A percentile compares a stretch with the other conserved stretches of the same genome.
phyloP scores from a whole-genome alignment of 108 stramenopile genomes.

The Pseudonitzschia multiseries region DNA sequence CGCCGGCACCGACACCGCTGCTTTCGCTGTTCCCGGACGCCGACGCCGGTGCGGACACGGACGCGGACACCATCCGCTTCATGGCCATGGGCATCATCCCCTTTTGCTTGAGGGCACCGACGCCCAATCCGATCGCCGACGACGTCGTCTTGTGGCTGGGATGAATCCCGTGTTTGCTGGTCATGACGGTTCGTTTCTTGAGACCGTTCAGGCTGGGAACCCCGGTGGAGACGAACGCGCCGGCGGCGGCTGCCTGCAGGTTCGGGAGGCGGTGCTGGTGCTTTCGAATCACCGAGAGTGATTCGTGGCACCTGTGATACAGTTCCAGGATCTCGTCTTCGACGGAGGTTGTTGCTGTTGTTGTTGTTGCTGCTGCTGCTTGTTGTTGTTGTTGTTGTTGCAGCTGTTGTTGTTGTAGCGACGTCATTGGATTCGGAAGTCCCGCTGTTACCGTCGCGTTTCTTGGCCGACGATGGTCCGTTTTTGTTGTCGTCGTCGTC shows the following conservation, averaged over 20 bases:
- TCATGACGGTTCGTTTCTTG: background rate
- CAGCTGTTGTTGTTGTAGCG: background rate
- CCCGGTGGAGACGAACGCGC: slow-evolving; percentile 7
- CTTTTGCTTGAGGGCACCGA: background rate
- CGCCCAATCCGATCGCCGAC: background rate
- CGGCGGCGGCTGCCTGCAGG: background rate
- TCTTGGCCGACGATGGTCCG: background rate
- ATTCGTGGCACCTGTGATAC: slow-evolving; percentile 19
- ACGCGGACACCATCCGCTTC: background rate
- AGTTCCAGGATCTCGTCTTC: slow-evolving; percentile 15
- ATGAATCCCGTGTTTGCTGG: slow-evolving; percentile 10
- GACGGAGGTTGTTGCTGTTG: background rate
- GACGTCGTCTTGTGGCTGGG: slow-evolving; percentile 3
- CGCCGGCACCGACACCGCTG: too few relatives aligned
- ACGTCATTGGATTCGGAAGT: too few relatives aligned
- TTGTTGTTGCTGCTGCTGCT: background rate
- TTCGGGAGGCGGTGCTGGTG: slow-evolving; percentile 8
- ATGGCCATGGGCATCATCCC: background rate
- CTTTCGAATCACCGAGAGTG: slow-evolving; percentile 22
- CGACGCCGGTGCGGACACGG: background rate
- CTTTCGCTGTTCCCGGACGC: background rate
- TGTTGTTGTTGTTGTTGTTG: background rate
- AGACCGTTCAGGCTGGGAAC: slow-evolving; percentile 17
- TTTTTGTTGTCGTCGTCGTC: background rate
- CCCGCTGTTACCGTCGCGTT: background rate